These are phyloP conservation scores for Piper longum DNA, from an alignment of 164 flowering plant species.

Conservation along the genomic window DNA sequence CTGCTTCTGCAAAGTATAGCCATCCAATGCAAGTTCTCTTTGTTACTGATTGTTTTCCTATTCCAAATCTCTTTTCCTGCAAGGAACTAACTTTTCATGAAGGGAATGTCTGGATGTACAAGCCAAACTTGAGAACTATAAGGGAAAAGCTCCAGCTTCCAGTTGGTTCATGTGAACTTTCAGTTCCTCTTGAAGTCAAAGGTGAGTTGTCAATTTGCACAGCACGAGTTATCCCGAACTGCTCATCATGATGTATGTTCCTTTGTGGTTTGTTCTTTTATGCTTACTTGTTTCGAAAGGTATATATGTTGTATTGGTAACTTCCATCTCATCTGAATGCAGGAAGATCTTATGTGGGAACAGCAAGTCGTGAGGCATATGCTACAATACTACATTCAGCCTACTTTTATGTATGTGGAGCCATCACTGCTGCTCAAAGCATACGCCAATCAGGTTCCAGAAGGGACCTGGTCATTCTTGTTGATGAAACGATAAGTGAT, in stretches of 20 bases:
- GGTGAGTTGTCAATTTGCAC: conserved; percentile 19
- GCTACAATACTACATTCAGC: conserved; percentile 58
- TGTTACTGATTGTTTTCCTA: conserved; percentile 40
- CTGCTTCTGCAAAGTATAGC: conserved; percentile 23
- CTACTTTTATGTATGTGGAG: conserved; percentile 48
- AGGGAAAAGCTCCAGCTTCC: conserved; percentile 42
- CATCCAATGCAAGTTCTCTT: conserved; percentile 29
- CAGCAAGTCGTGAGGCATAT: conserved; percentile 34
- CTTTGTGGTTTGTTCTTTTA: neutral
- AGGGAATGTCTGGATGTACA: conserved; percentile 35
- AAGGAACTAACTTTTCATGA: conserved; percentile 34
- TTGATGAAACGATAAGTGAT: conserved; percentile 40
- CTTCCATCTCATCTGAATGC: conserved; percentile 1
- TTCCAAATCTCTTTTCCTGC: conserved; percentile 47
- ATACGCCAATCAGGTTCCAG: conserved; percentile 44
- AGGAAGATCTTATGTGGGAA: conserved; percentile 21
- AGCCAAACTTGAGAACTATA: conserved; percentile 23
- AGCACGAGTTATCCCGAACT: neutral
- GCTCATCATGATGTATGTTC: neutral
- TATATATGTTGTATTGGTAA: neutral
- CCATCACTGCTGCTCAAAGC: conserved; percentile 55
- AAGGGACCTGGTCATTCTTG: conserved; percentile 45
- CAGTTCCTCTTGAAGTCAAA: conserved; percentile 29
- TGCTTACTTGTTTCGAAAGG: neutral
- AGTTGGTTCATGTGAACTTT: conserved; percentile 49